Evolutionary conservation across 2,329 filamentous ascomycete genomes (phyloP), one percentile per base, ranked within the genome.

Genomic region (Penicillium sp.): DNA sequence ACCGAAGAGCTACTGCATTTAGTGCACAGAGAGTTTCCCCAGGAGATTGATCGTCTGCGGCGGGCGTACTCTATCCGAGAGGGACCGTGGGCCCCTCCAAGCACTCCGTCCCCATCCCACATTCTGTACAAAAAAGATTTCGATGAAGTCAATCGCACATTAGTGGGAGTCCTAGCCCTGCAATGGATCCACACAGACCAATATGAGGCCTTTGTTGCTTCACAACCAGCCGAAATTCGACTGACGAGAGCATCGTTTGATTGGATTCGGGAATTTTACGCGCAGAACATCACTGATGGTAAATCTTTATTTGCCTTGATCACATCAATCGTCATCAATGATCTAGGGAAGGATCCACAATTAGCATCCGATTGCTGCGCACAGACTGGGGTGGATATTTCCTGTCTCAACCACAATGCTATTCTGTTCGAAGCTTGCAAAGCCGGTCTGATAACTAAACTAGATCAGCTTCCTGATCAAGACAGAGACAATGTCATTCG

Each of bases 11-110:
- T 61, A 2, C 18, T 61, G 18, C 52, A n/a, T 5, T 29, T 57
- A 10, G 40, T 57, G 14, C 49, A 59, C 21, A 42, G 38, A 16
- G 54, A 59, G n/a, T 61, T 59, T 22, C 47, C 54, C 3, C 9
- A 34, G 4, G 59, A 61, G n/a, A 47, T 61, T 21, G 59, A 61
- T 7, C 57, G 57, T n/a, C 52, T 61, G 7, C 53, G 38, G 13
- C 44, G 54, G 21, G 59, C 59, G 18, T 59, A 59, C 27, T 61
- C 59, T 11, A 57, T 57, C 52, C 57, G 59, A n/a, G 55, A 53
- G 6, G 29, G 47, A 11, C 49, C 45, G 16, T 32, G 38, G 47
- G 36, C 29, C 14, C 18, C 43, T 36, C 39, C 31, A 2, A 47
- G 18, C 8, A 46, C 34, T 5, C 39, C 49, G 9, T 59, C 58